Percentiles rank a stretch among this genome's conserved stretches.
These are phyloP conservation scores for Camellia granthamiana DNA, from an alignment of 148 eudicot species.

Conservation along the genomic window DNA sequence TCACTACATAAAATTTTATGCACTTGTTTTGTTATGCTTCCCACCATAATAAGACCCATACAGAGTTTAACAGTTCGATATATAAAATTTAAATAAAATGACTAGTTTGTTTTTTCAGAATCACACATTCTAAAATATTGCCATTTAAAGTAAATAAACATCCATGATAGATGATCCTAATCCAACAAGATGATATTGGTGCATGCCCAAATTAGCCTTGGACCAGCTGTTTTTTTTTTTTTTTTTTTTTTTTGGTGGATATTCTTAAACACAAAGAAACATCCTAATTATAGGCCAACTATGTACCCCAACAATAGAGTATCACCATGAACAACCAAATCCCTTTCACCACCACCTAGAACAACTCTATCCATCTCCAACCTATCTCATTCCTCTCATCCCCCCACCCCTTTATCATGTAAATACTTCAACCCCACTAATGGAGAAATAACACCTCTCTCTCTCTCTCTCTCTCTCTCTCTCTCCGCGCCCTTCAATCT, in stretches of 20 bases:
- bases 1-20: too few relatives aligned
- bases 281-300: background rate
- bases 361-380: background rate
- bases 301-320: background rate
- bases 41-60: too few relatives aligned
- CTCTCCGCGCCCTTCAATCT: background rate
- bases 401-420: too few relatives aligned
- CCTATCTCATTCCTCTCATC: background rate
- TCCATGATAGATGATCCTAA: too few relatives aligned
- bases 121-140: too few relatives aligned
- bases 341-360: background rate
- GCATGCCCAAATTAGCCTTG: constrained; percentile 5
- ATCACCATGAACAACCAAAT: background rate
- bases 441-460: background rate
- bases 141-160: too few relatives aligned
- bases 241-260: background rate
- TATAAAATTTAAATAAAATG: too few relatives aligned
- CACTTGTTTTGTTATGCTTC: too few relatives aligned
- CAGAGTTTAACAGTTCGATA: too few relatives aligned
- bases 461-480: background rate
- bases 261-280: background rate
- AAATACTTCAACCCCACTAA: too few relatives aligned
- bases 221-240: background rate
- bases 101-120: too few relatives aligned
- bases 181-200: background rate